These are phyloP conservation scores for Cryoendolithus antarcticus DNA, from an alignment of 2,329 filamentous ascomycete genomes.

Conservation along the genomic window DNA sequence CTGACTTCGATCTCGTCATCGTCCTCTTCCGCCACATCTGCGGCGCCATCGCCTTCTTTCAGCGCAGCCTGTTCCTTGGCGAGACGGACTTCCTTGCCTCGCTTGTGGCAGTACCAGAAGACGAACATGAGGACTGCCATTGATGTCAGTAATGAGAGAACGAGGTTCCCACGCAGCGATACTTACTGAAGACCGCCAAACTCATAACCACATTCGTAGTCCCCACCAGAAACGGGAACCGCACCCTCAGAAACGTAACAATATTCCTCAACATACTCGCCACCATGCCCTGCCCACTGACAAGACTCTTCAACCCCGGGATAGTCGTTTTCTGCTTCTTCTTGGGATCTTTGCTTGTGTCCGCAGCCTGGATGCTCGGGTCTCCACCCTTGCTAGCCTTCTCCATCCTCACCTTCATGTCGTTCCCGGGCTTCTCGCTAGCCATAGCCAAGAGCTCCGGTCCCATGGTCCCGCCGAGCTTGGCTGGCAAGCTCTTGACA, in stretches of 20 bases:
- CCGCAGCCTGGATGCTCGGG: slow-evolving; percentile 3
- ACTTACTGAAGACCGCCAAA: slow-evolving; percentile 70
- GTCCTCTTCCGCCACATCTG: slow-evolving; percentile 7
- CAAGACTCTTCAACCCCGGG: slow-evolving; percentile 61
- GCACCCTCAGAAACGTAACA: slow-evolving; percentile 70
- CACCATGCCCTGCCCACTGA: slow-evolving; percentile 77
- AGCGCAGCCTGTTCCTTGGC: slow-evolving; percentile 21
- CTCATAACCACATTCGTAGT: slow-evolving; percentile 89
- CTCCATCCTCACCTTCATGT: slow-evolving; percentile 24
- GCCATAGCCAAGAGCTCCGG: slow-evolving; percentile 75
- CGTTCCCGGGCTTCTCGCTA: slow-evolving; percentile 49
- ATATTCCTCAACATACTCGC: slow-evolving; percentile 81
- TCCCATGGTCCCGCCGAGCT: slow-evolving; percentile 61
- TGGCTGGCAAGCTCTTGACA: slow-evolving; percentile 70
- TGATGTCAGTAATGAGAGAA: not conserved
- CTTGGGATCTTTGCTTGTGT: slow-evolving; percentile 14
- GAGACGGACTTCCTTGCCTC: slow-evolving; percentile 73
- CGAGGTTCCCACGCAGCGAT: not conserved
- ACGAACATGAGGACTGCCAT: slow-evolving; percentile 70
- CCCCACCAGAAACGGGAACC: slow-evolving; percentile 75
- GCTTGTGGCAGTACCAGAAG: slow-evolving; percentile 97
- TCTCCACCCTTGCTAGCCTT: slow-evolving; percentile 22
- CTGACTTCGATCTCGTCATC: slow-evolving; percentile 6
- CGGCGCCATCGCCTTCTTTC: slow-evolving; percentile 7
- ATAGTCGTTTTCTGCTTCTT: slow-evolving; percentile 55